phyloP scores from a whole-genome alignment of 2,329 filamentous ascomycete species.

The Juglanconis oblonga region DNA sequence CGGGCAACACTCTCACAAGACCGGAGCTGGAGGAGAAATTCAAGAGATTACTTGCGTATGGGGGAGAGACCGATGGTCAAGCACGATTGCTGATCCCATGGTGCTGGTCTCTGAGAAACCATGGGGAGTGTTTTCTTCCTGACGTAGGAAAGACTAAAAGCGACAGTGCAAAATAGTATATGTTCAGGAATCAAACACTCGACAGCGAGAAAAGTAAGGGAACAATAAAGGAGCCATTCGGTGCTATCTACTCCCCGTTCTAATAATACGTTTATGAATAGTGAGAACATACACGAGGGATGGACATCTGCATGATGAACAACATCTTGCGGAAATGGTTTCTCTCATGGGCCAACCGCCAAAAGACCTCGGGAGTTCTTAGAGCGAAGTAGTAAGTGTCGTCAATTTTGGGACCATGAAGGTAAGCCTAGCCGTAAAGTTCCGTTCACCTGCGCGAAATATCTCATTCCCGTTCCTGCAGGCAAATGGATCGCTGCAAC shows the following conservation, averaged over 20 bases:
- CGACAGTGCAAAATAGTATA: neutral
- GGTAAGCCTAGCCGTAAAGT: conserved; percentile 14
- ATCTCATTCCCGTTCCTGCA: conserved; percentile 9
- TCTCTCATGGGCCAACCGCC: conserved; percentile 36
- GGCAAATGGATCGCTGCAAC: conserved; percentile 27
- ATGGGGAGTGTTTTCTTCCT: neutral
- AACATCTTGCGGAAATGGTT: conserved; percentile 34
- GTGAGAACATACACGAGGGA: conserved; percentile 7
- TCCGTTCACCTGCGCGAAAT: neutral
- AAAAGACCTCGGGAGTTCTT: conserved; percentile 31
- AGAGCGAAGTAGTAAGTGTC: conserved; percentile 25
- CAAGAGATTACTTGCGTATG: neutral
- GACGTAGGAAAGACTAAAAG: too few species aligned
- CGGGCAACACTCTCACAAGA: neutral
- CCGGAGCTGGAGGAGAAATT: neutral
- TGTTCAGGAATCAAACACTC: too few species aligned
- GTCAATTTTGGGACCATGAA: conserved; percentile 23
- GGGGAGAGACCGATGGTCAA: neutral
- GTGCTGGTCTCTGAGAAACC: conserved; percentile 3
- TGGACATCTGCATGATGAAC: conserved; percentile 23
- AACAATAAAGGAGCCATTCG: too few species aligned
- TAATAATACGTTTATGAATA: too few species aligned
- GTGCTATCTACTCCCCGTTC: too few species aligned
- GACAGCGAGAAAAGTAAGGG: too few species aligned
- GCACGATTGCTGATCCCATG: neutral